These are phyloP conservation scores for Hypoxylon rubiginosum DNA, from an alignment of 2,329 filamentous ascomycete genomes.

Conservation along the genomic window DNA sequence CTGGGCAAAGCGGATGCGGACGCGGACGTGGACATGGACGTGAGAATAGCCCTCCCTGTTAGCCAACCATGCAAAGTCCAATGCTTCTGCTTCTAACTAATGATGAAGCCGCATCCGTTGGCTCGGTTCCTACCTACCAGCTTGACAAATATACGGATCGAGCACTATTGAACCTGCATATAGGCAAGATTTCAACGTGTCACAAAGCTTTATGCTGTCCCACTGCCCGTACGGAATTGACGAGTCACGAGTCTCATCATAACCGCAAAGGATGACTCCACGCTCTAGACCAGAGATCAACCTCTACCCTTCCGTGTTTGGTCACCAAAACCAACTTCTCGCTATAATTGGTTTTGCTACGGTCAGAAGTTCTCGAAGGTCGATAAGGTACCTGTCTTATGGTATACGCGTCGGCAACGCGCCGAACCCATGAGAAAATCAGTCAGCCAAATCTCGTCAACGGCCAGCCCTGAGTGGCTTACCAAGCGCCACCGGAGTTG, in stretches of 20 bases:
- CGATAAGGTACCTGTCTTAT: background rate
- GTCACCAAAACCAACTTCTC: slow-evolving; percentile 3
- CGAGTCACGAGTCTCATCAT: slow-evolving; percentile 12
- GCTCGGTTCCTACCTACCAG: slow-evolving; percentile 19
- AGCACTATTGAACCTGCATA: slow-evolving; percentile 22
- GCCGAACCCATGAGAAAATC: background rate
- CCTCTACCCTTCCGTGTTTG: slow-evolving; percentile 6
- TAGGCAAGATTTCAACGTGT: slow-evolving; percentile 12
- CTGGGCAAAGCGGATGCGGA: background rate
- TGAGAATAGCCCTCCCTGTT: slow-evolving; percentile 14
- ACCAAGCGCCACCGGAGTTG: slow-evolving; percentile 10
- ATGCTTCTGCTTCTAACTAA: background rate
- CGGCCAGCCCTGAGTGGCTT: background rate
- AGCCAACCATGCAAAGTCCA: slow-evolving; percentile 23
- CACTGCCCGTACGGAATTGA: slow-evolving; percentile 7
- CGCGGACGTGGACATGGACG: background rate
- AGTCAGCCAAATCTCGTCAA: slow-evolving; percentile 11
- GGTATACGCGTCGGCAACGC: slow-evolving; percentile 13
- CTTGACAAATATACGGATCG: slow-evolving; percentile 20
- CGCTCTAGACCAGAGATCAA: slow-evolving; percentile 22
- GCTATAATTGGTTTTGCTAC: slow-evolving; percentile 10
- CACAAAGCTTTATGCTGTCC: slow-evolving; percentile 10
- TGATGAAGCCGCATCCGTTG: slow-evolving; percentile 9
- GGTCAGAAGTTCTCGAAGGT: slow-evolving; percentile 4
- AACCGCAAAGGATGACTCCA: slow-evolving; percentile 12